These are phyloP conservation scores for Lecanicillium sp. DNA, from an alignment of 2,329 filamentous ascomycete species.

Conservation along the genomic window DNA sequence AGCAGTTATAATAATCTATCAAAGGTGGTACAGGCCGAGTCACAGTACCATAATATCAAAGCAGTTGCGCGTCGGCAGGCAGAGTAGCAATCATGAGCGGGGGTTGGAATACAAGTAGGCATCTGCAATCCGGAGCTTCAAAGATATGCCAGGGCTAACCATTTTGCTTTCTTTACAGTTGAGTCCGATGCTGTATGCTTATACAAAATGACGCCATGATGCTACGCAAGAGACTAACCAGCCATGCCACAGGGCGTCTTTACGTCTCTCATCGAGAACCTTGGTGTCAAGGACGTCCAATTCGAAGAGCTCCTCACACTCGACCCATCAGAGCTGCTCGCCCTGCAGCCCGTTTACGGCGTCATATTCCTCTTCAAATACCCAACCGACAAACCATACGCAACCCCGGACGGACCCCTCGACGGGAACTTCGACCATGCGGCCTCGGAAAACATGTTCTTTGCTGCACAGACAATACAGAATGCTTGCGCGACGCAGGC, in stretches of 20 bases:
- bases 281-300: constrained; percentile 88
- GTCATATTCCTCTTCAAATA: constrained; percentile 99
- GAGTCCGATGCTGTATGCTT: constrained; percentile 83
- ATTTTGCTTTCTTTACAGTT: constrained; percentile 35
- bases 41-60: not conserved
- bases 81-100: constrained; percentile 49
- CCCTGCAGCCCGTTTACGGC: constrained; percentile 76
- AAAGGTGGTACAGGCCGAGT: too few species aligned
- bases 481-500: constrained; percentile 98
- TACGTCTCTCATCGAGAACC: constrained; percentile 84
- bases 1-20: too few species aligned
- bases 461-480: constrained; percentile 94
- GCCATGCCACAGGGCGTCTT: constrained; percentile 66
- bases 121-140: constrained; percentile 9
- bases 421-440: constrained; percentile 76
- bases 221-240: constrained; percentile 9
- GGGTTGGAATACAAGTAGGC: constrained; percentile 85
- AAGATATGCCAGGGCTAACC: constrained; percentile 13
- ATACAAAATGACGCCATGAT: too few species aligned
- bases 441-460: constrained; percentile 75
- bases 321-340: constrained; percentile 63
- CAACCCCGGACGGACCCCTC: constrained; percentile 52
- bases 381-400: constrained; percentile 57
- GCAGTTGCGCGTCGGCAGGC: not conserved
- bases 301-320: constrained; percentile 94